Evolutionary conservation across 2,329 filamentous ascomycete genomes (phyloP), one percentile per base, ranked within the genome.

Genomic region (Albophoma yamanashiensis): DNA sequence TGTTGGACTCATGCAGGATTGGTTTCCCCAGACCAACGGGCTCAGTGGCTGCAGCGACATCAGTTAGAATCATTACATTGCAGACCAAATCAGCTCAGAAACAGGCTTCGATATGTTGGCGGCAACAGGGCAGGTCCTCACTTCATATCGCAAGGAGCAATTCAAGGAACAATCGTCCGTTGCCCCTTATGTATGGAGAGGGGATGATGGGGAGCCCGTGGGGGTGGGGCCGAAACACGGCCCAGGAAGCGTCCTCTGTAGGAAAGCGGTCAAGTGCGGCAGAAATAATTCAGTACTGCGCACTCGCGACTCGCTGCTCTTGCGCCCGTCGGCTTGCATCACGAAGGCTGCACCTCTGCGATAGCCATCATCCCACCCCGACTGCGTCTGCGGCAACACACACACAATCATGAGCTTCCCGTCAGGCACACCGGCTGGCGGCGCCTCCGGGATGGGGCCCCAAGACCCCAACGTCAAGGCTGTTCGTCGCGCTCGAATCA

Each of bases 381-480:
- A n/a, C 27, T 36, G 34, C 25, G 40, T 9, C 22, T 31, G 27
- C 43, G 27, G 22, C 39, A 36, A 50, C 14, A 40, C 11, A 40
- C 11, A 56, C 31, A 55, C 61, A 55, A 64, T 40, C 7, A 79
- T 79, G 76, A 78, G 71, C 63, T 73, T 77, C 47, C 74, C 74
- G 20, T 69, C 71, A 62, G 67, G 64, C n/a, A 65, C 66, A 34
- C 58, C 69, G 57, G 63, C 64, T 55, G 67, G 64, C 60, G 65
- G 64, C 60, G 39, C 62, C 40, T 63, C 64, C 56, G 14, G 25
- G 25, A 6, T 17, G 45, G 72, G 70, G 64, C 71, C 74, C 11
- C 78, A 80, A 60, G 82, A 84, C 60, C 78, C 82, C 27, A 78
- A 77, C 57, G 73, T 83, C 64, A 83, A 83, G 64, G 75, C 75